phyloP scores from a whole-genome alignment of 805 yeast genomes.

The Schwanniomyces vanrijiae region DNA sequence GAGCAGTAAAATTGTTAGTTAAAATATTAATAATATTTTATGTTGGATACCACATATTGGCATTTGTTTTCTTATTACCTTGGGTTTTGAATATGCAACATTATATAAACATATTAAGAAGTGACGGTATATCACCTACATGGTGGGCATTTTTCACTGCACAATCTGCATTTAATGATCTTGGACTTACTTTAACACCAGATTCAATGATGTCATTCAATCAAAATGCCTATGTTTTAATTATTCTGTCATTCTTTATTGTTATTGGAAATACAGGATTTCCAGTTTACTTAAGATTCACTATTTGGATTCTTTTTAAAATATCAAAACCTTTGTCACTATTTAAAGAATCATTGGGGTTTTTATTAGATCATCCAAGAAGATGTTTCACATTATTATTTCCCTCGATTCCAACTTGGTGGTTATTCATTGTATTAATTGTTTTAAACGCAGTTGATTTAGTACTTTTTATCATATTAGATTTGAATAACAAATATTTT shows the following conservation, averaged over 20 bases:
- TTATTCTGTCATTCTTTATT: slow-evolving; percentile 67
- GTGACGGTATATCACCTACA: slow-evolving; percentile 65
- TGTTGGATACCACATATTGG: slow-evolving; percentile 69
- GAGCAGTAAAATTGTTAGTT: slow-evolving; percentile 78
- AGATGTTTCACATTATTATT: slow-evolving; percentile 92
- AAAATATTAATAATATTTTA: slow-evolving; percentile 66
- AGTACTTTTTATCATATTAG: slow-evolving; percentile 76
- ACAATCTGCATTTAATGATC: slow-evolving; percentile 77
- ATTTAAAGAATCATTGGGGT: slow-evolving; percentile 74
- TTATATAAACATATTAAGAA: slow-evolving; percentile 46
- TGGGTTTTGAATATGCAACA: slow-evolving; percentile 51
- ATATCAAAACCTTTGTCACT: slow-evolving; percentile 64
- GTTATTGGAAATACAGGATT: slow-evolving; percentile 95
- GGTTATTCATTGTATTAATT: slow-evolving; percentile 77
- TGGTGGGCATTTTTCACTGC: slow-evolving; percentile 96
- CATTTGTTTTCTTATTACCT: slow-evolving; percentile 53
- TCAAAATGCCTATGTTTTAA: slow-evolving; percentile 60
- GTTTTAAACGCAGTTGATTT: slow-evolving; percentile 75
- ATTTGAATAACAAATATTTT: slow-evolving; percentile 55
- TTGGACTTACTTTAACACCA: slow-evolving; percentile 81
- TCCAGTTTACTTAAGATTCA: slow-evolving; percentile 77
- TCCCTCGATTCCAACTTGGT: slow-evolving; percentile 94
- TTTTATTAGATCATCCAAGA: slow-evolving; percentile 91
- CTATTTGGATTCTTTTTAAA: slow-evolving; percentile 78
- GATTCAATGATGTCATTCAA: slow-evolving; percentile 74